phyloP scores from a whole-genome alignment of 371 early-diverging fungal species.

The Haplosporangium sp. region DNA sequence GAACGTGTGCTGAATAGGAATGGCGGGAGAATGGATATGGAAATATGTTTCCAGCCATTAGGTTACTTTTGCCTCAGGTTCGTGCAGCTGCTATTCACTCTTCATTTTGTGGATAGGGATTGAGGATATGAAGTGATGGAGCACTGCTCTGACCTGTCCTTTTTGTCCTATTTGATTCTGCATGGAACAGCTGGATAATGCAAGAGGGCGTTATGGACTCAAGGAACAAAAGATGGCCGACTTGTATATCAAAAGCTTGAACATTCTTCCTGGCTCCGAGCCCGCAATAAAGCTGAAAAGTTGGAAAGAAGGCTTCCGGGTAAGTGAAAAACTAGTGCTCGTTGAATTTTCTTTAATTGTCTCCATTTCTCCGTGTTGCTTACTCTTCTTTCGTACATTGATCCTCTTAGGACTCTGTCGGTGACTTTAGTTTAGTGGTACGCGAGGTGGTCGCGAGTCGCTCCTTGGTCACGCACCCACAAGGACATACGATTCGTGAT shows the following conservation, averaged over 20 bases:
- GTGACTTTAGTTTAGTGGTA: slow-evolving; percentile 49
- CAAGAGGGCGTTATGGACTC: slow-evolving; percentile 68
- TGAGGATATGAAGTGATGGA: no score
- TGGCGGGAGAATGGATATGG: slow-evolving; percentile 62
- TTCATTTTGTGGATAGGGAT: background rate
- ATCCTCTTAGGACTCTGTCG: slow-evolving; percentile 28
- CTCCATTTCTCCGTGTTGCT: background rate
- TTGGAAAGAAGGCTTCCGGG: slow-evolving; percentile 64
- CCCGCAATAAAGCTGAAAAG: slow-evolving; percentile 68
- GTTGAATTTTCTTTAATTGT: no score
- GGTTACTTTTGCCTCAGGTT: slow-evolving; percentile 79
- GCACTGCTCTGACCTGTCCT: background rate
- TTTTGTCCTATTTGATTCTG: background rate
- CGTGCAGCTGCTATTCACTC: background rate
- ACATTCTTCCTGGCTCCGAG: slow-evolving; percentile 60
- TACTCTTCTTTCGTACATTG: slow-evolving; percentile 27
- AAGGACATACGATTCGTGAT: slow-evolving; percentile 60
- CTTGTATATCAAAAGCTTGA: slow-evolving; percentile 69
- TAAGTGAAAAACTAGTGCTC: slow-evolving; percentile 14
- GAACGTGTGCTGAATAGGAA: slow-evolving; percentile 25
- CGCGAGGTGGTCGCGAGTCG: slow-evolving; percentile 43
- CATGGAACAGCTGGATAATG: slow-evolving; percentile 67
- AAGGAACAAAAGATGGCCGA: slow-evolving; percentile 77
- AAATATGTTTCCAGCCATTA: slow-evolving; percentile 66
- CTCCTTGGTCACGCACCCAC: slow-evolving; percentile 37